Conservation (phyloP, 2,329 filamentous ascomycete genomes). For the Ascochyta fabae region DNA sequence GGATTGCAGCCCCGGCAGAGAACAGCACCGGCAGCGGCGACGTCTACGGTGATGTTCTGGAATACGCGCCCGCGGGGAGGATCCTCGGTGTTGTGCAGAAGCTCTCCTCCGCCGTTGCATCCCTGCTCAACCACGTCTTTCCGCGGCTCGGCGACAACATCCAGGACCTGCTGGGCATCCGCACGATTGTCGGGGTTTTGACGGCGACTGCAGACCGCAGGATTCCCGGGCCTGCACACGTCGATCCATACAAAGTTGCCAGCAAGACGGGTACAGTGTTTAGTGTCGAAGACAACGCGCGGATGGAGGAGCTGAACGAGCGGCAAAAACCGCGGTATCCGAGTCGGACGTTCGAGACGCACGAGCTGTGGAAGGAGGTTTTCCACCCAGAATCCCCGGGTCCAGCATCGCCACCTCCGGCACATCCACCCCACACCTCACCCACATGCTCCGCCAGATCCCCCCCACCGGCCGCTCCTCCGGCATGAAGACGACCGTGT, state of each 20-base stretch:
- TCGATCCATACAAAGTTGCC: constrained; percentile 32
- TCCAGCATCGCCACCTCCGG: constrained; percentile 39
- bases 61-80: constrained; percentile 38
- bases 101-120: constrained; percentile 16
- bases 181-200: constrained; percentile 37
- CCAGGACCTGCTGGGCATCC: constrained; percentile 35
- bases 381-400: constrained; percentile 37
- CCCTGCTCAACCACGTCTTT: constrained; percentile 27
- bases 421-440: constrained; percentile 42
- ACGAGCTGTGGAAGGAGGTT: constrained; percentile 34
- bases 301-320: constrained; percentile 27
- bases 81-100: constrained; percentile 26
- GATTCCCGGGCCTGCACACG: constrained; percentile 38
- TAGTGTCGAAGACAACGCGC: constrained; percentile 24
- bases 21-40: constrained; percentile 40
- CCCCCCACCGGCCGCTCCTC: constrained; percentile 43
- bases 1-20: constrained; percentile 19
- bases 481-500: constrained; percentile 46
- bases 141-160: constrained; percentile 40
- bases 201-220: constrained; percentile 42
- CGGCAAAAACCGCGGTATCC: constrained; percentile 34
- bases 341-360: constrained; percentile 39
- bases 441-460: constrained; percentile 45
- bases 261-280: constrained; percentile 22
- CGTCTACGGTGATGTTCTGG: constrained; percentile 38